Evolutionary conservation across 768 basidiomycete species (phyloP), one percentile per base, ranked within the genome.

Genomic region (Tephrocybe sp.): DNA sequence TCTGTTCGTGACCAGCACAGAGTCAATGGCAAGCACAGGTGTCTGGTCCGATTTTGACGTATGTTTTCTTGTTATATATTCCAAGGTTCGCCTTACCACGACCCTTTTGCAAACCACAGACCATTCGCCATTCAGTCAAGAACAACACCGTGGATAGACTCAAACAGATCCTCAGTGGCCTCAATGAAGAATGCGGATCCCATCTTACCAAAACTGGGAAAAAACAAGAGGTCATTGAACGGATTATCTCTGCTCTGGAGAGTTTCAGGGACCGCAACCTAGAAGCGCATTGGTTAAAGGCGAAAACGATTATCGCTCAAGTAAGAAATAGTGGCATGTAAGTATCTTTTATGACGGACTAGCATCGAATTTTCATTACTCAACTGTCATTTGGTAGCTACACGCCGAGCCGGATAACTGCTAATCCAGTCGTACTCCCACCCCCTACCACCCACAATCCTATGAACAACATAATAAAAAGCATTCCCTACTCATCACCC

Each of bases 181-280:
- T 92, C 57, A 91, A 90, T 70, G 87, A 88, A 30, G 84, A 90
- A 64, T 91, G 89, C 61, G 69, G 70, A 45, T 79, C 80, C 3
- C 75, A 77, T 57, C 71, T 91, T 23, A 72, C 79, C 46, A 90
- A 88, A 66, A 76, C 87, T 10, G 91, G 91, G 22, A 91, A 88
- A 72, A 93, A 93, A 63, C 86, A 90, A 58, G 91, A 92, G 27
- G 78, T 92, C 40, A 90, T 91, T 62, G 87, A 91, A 63, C 78
- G 88, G 53, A 84, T 93, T 53, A 67, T 79, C 38, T 56, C 58
- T 7, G 70, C 76, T 53, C 67, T 92, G 57, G 83, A 86, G 52
- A 50, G 59, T 44, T 90, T 86, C 84, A 78, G 78, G 61, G 64
- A 65, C 44, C 64, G 67, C 1, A 80, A 78, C 61, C 71, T 75